Evolutionary conservation across 202 grass and related monocot genomes (phyloP).

Genomic region (Saccharum hybrid): DNA sequence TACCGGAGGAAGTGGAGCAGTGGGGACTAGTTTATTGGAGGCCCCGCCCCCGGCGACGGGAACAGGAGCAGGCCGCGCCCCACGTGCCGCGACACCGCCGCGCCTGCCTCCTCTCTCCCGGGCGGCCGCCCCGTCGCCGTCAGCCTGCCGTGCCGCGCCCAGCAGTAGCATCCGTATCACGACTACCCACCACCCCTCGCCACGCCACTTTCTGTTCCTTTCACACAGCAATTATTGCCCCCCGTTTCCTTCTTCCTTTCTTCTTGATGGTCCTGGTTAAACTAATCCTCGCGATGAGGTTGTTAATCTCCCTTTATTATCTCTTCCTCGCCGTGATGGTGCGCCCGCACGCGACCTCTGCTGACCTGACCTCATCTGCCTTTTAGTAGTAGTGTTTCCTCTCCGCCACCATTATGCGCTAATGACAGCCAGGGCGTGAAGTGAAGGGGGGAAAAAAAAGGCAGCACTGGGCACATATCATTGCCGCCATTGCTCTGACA

Average conservation of each 20-base stretch:
- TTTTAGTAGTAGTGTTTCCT: neutral
- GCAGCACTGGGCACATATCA: constrained; percentile 12
- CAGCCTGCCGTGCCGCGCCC: neutral
- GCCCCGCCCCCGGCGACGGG: constrained; percentile 21
- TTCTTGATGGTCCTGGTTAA: neutral
- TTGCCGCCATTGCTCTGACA: constrained; percentile 27
- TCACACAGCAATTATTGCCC: constrained; percentile 39
- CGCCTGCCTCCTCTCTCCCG: neutral
- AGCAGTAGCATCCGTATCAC: too few species aligned
- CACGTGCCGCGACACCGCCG: constrained; percentile 37
- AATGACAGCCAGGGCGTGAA: neutral
- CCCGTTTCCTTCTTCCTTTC: neutral
- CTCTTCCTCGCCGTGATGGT: neutral
- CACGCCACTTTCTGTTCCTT: constrained; percentile 10
- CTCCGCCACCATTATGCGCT: constrained; percentile 14
- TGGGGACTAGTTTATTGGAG: constrained; percentile 11
- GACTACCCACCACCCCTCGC: too few species aligned
- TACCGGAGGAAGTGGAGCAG: neutral
- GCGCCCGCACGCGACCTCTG: neutral
- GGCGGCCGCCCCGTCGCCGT: neutral
- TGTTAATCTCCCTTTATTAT: neutral
- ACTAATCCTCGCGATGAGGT: too few species aligned
- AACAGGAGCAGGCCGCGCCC: neutral
- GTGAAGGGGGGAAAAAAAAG: neutral
- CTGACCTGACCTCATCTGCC: neutral